Evolutionary conservation across 2,329 filamentous ascomycete species (phyloP).

Genomic region (Pseudogymnoascus sp.): DNA sequence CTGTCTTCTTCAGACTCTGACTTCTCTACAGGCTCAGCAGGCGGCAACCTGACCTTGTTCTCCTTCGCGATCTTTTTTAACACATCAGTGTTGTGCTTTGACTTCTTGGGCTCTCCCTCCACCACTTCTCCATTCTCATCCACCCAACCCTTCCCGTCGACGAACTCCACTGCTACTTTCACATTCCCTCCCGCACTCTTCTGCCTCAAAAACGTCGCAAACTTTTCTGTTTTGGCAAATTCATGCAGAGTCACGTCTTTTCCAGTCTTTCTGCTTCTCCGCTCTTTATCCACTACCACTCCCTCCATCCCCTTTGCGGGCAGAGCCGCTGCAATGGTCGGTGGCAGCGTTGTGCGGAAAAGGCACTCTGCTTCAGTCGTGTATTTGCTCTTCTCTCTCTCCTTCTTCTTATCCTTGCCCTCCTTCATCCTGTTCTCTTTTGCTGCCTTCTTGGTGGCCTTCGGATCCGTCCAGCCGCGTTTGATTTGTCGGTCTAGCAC

Average conservation of each 20-base stretch:
- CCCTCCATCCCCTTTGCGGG: slow-evolving; percentile 28
- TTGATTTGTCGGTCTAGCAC: slow-evolving; percentile 44
- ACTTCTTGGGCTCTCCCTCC: slow-evolving; percentile 38
- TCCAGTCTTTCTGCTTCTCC: slow-evolving; percentile 53
- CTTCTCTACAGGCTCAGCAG: background rate
- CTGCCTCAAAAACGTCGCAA: slow-evolving; percentile 68
- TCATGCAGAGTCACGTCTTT: slow-evolving; percentile 71
- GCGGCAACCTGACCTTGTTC: background rate
- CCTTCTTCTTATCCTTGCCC: slow-evolving; percentile 43
- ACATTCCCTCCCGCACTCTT: slow-evolving; percentile 35
- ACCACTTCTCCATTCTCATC: slow-evolving; percentile 70
- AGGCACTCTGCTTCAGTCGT: slow-evolving; percentile 73
- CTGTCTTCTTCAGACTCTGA: slow-evolving; percentile 10
- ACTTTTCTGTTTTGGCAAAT: slow-evolving; percentile 76
- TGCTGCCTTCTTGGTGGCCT: slow-evolving; percentile 41
- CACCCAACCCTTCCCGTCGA: slow-evolving; percentile 84
- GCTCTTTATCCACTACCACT: slow-evolving; percentile 37
- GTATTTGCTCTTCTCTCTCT: slow-evolving; percentile 64
- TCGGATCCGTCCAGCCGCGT: slow-evolving; percentile 40
- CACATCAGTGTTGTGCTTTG: slow-evolving; percentile 15
- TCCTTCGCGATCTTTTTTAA: slow-evolving; percentile 8
- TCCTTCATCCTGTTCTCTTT: slow-evolving; percentile 35
- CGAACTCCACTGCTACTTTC: slow-evolving; percentile 49
- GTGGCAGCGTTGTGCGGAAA: slow-evolving; percentile 73
- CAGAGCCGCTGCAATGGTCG: slow-evolving; percentile 36